Percentiles rank a stretch among this genome's conserved stretches.
These are phyloP conservation scores for Stemphylium lycopersici DNA, from an alignment of 2,329 filamentous ascomycete species.

Conservation along the genomic window DNA sequence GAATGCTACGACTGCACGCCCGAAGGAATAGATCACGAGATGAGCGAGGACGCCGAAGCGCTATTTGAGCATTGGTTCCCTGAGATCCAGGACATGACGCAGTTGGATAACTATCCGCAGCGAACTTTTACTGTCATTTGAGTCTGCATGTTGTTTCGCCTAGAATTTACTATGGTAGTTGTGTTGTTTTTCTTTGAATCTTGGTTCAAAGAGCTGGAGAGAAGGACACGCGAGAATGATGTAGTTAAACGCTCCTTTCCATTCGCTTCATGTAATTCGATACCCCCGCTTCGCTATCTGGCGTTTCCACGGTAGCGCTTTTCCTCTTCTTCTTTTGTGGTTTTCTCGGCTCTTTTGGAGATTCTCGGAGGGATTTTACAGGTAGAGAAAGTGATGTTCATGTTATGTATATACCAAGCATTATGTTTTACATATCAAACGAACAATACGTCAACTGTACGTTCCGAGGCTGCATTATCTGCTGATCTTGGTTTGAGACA, in stretches of 20 bases:
- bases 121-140: constrained; percentile 40
- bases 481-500: no score
- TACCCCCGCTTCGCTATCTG: neutral
- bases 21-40: constrained; percentile 34
- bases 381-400: no score
- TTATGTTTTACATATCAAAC: no score
- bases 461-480: no score
- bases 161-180: no score
- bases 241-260: neutral
- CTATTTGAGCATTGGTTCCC: constrained; percentile 47
- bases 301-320: neutral
- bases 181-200: no score
- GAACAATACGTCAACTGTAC: no score
- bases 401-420: no score
- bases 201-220: no score
- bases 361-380: no score
- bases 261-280: neutral
- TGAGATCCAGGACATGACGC: constrained; percentile 45
- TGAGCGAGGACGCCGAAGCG: constrained; percentile 45
- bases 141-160: neutral
- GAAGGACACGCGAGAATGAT: no score
- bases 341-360: neutral
- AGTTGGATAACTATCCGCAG: constrained; percentile 40
- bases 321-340: neutral
- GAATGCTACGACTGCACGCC: constrained; percentile 45